Evolutionary conservation across 2,329 filamentous ascomycete genomes (phyloP), one percentile per base, ranked within the genome.

Genomic region (Chaetomium sp.): DNA sequence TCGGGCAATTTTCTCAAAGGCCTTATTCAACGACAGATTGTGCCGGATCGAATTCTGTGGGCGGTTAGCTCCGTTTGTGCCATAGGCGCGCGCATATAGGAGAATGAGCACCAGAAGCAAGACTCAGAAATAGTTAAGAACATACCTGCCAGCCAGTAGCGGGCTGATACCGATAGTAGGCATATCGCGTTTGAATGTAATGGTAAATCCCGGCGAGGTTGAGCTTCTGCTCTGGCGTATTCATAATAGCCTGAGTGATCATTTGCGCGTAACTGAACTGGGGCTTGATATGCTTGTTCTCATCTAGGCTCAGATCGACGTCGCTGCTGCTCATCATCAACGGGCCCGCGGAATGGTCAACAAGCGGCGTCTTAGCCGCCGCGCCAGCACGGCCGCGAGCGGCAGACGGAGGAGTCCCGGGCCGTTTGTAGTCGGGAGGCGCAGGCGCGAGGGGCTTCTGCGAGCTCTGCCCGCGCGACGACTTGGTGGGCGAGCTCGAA

Each of bases 261-360:
- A 99, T 84, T 68, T 95, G 90, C 2, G 94, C 91, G 71, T 99
- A 99, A 70, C 92, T 97, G 70, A 89, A 96, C 46, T 91, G 89
- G 1, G 94, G 95, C 70, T 99, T 99, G 67, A 97, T 83, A 61
- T 96, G 90, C 68, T 88, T 88, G 62, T 91, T 89, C 35, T 86
- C 82, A 62, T 97, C 91, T 37, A 86, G 79, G 67, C 89, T 91
- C 61, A 91, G 81, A 70, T 94, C 88, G 52, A 91, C 82, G 59
- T 83, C 79, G 57, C 73, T 76, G 48, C 78, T 71, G 59, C 72
- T 76, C 69, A 79, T 71, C 48, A 79, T 62, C 61, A 79, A 47
- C 27, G 63, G 58, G 3, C 58, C 57, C 6, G 54, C 40, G 2
- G 44, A n/a, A 68, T 14, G 73, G 72, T 41, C 73, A 65, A 44